Evolutionary conservation across 2,329 filamentous ascomycete species (phyloP), one percentile per base, ranked within the genome.

Genomic region (Penicillium decumbens): DNA sequence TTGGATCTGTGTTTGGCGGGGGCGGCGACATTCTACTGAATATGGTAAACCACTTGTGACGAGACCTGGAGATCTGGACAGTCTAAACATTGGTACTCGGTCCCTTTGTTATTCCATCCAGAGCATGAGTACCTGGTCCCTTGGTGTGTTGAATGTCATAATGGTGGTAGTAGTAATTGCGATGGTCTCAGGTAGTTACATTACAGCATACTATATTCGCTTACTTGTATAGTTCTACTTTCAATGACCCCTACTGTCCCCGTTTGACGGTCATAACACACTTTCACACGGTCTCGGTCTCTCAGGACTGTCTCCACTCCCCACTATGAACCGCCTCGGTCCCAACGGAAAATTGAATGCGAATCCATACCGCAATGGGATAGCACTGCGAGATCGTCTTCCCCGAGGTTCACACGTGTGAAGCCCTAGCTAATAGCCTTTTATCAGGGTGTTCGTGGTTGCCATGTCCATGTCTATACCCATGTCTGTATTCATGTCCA

Each of bases 341-440:
- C 5, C 33, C 25, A 24, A 35, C 28, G 4, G 29, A 35, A 41
- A 37, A 37, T 12, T 28, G n/a, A 6, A 20, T 15, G 9, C 23
- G 12, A 33, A 55, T 57, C 44, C 7, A 35, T 57, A 30, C 54
- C 38, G 8, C 39, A 51, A 30, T n/a, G 8, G 48, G 57, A 46
- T 41, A 58, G 30, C 48, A n/a, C 33, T 59, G 57, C 56, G 57
- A 59, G 52, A 47, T 46, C 39, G 35, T 44, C 39, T 27, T 25
- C 23, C 40, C 47, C 49, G 49, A 51, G 49, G 49, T 47, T 33
- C 27, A 40, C 33, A 13, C 42, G 27, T 9, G 27, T 33, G 5
- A 46, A 28, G 24, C 29, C 25, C 7, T 15, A 24, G 32, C 25
- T 23, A 23, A 23, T 23, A 23, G 20, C 30, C 20, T 10, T 35